Percentiles rank a stretch among this genome's conserved stretches.
These are phyloP conservation scores for Linnemannia elongata DNA, from an alignment of 192 early-diverging fungal genomes.

Conservation along the genomic window DNA sequence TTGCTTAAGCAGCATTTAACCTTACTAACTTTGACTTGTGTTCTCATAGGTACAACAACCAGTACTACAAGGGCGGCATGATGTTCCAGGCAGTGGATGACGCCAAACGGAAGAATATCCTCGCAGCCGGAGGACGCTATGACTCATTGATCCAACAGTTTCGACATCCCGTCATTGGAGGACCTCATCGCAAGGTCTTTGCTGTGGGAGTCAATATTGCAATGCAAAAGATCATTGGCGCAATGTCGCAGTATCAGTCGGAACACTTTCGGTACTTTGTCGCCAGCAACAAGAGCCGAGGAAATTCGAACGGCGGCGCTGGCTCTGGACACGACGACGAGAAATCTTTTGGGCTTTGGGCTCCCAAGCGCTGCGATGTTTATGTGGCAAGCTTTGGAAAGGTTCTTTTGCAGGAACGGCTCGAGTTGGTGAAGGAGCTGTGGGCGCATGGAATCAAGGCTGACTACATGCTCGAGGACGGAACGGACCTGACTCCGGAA, in stretches of 20 bases:
- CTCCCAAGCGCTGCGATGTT: slow-evolving; percentile 77
- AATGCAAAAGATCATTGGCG: slow-evolving; percentile 75
- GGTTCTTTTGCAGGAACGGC: slow-evolving; percentile 76
- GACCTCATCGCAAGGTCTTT: slow-evolving; percentile 51
- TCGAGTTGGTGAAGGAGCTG: slow-evolving; percentile 82
- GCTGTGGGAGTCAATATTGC: slow-evolving; percentile 91
- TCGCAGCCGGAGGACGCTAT: slow-evolving; percentile 69
- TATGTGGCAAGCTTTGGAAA: slow-evolving; percentile 89
- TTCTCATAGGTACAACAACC: slow-evolving; percentile 64
- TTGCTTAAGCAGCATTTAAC: neutral
- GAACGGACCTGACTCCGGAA: slow-evolving; percentile 76
- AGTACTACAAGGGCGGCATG: slow-evolving; percentile 71
- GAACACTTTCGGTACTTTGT: slow-evolving; percentile 64
- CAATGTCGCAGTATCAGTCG: slow-evolving; percentile 73
- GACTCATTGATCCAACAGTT: slow-evolving; percentile 68
- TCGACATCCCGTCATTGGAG: slow-evolving; percentile 59
- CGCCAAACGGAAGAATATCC: slow-evolving; percentile 64
- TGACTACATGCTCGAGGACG: slow-evolving; percentile 86
- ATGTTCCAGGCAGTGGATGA: slow-evolving; percentile 68
- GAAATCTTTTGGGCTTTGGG: slow-evolving; percentile 65
- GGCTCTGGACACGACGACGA: slow-evolving; percentile 24
- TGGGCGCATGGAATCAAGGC: slow-evolving; percentile 85
- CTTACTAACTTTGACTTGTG: neutral
- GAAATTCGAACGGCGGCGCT: neutral
- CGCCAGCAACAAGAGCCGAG: slow-evolving; percentile 56